phyloP scores from a whole-genome alignment of 306 rosid genomes.

The Trichosanthes cucumerina region DNA sequence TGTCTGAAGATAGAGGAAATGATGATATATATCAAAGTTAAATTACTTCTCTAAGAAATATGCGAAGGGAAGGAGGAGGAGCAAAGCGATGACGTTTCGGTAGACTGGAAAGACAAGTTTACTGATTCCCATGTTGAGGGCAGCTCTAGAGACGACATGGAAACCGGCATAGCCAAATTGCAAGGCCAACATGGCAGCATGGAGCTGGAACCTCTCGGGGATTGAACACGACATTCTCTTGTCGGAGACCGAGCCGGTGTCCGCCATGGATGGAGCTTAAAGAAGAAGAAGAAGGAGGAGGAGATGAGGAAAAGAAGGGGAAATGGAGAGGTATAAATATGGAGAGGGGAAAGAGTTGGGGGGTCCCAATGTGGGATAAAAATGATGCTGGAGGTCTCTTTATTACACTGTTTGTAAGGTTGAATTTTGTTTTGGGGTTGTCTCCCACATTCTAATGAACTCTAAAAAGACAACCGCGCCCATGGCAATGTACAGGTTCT shows the following conservation, averaged over 20 bases:
- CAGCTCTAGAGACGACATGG: conserved; percentile 90
- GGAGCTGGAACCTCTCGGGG: conserved; percentile 76
- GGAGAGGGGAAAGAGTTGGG: conserved; percentile 1
- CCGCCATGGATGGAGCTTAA: conserved; percentile 40
- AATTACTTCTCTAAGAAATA: conserved; percentile 73
- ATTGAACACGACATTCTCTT: conserved; percentile 69
- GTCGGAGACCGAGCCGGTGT: conserved; percentile 28
- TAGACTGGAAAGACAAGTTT: conserved; percentile 92
- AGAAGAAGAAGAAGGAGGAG: background rate
- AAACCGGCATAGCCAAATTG: conserved; percentile 97
- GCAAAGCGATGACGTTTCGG: conserved; percentile 75
- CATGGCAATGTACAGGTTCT: background rate
- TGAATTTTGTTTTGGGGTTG: conserved; percentile 48
- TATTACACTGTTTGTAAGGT: conserved; percentile 41
- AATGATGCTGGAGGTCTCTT: conserved; percentile 37
- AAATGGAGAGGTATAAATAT: background rate
- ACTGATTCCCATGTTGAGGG: conserved; percentile 94
- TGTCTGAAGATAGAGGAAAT: no score
- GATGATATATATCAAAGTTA: background rate
- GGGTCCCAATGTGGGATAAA: conserved; percentile 27
- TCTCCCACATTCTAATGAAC: conserved; percentile 55
- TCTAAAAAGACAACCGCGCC: background rate
- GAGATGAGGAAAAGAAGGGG: background rate
- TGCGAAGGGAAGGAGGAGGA: conserved; percentile 82
- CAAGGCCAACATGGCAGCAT: conserved; percentile 89